These are phyloP conservation scores for Pseudogymnoascus sp. DNA, from an alignment of 2,329 filamentous ascomycete genomes.

Conservation along the genomic window DNA sequence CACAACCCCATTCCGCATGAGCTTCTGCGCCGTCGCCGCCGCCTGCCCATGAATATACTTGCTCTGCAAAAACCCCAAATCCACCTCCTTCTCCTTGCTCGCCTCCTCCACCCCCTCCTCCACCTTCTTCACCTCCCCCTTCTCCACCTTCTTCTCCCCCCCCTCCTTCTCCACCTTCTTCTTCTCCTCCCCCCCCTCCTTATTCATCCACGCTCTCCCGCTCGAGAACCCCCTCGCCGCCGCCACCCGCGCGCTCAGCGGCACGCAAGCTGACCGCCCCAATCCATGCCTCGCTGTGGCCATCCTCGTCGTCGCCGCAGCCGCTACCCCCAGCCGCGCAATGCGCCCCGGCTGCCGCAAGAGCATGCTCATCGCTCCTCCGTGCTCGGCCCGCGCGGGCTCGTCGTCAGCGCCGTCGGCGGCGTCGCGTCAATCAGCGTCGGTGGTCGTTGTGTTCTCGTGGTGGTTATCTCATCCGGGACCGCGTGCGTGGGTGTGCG, in stretches of 20 bases:
- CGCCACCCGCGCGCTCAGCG: not conserved
- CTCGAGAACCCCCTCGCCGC: not conserved
- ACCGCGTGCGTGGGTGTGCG: not conserved
- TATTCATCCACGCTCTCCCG: not conserved
- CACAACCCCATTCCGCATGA: not conserved
- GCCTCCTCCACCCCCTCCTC: slow-evolving; percentile 14
- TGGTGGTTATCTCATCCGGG: not conserved
- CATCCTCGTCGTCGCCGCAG: not conserved
- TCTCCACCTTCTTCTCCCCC: not conserved
- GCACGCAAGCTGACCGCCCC: not conserved
- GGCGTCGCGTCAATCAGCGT: not conserved
- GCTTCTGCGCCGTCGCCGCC: not conserved
- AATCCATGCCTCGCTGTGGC: not conserved
- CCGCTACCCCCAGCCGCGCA: not conserved
- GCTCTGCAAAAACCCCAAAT: slow-evolving; percentile 8
- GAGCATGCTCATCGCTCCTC: slow-evolving; percentile 3
- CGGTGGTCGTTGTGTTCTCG: not conserved
- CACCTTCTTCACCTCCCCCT: not conserved
- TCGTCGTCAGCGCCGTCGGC: not conserved
- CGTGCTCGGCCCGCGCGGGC: slow-evolving; percentile 3
- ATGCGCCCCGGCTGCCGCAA: slow-evolving; percentile 1
- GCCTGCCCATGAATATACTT: not conserved
- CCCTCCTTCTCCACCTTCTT: not conserved
- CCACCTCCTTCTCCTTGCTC: slow-evolving; percentile 8
- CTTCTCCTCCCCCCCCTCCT: not conserved